Conservation (phyloP, 1,284 basidiomycete genomes). For the Cryptococcus sp. region DNA sequence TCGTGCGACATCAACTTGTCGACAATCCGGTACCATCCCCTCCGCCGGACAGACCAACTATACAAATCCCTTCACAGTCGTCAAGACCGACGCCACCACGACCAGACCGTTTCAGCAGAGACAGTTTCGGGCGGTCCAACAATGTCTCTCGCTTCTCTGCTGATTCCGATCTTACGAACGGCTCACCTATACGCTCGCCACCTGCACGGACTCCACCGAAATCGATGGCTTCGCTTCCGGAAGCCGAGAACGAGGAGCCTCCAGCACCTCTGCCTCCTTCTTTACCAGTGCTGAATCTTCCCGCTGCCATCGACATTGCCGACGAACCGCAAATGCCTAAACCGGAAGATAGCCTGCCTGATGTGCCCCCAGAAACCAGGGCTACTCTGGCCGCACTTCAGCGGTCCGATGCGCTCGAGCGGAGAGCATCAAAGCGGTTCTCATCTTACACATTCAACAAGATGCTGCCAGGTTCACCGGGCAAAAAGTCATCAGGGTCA, state of each 20-base stretch:
- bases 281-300: constrained; percentile 33
- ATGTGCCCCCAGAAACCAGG: constrained; percentile 65
- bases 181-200: constrained; percentile 33
- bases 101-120: constrained; percentile 38
- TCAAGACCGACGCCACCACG: constrained; percentile 30
- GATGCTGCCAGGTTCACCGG: constrained; percentile 67
- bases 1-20: constrained; percentile 25
- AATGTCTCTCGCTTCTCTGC: constrained; percentile 43
- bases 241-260: constrained; percentile 7
- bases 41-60: constrained; percentile 9
- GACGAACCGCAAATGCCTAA: constrained; percentile 16
- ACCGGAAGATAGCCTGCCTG: constrained; percentile 39
- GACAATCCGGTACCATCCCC: constrained; percentile 27
- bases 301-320: constrained; percentile 22
- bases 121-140: constrained; percentile 32
- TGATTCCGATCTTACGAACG: constrained; percentile 45
- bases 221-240: constrained; percentile 11
- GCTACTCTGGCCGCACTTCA: constrained; percentile 86
- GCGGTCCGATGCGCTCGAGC: constrained; percentile 80
- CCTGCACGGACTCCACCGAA: constrained; percentile 15
- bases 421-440: constrained; percentile 93
- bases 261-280: constrained; percentile 19
- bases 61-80: constrained; percentile 14
- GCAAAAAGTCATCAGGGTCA: constrained; percentile 22
- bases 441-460: constrained; percentile 95